These are phyloP conservation scores for Tolypocladium cylindrosporum DNA, from an alignment of 2,329 filamentous ascomycete genomes.

Conservation along the genomic window DNA sequence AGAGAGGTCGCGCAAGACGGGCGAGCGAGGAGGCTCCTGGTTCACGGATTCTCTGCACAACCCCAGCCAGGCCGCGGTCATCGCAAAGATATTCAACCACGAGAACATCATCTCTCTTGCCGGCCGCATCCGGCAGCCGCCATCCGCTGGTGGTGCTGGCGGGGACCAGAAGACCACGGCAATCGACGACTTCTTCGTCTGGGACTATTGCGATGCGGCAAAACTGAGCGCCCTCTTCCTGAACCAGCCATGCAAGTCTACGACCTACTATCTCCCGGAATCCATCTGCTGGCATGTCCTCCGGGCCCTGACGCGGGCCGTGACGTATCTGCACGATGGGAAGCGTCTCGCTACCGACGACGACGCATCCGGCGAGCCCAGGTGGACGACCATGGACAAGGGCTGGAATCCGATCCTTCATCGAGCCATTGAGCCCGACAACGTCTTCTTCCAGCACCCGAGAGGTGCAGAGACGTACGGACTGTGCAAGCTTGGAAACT, in stretches of 20 bases:
- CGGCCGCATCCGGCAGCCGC: conserved; percentile 20
- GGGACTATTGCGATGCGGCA: conserved; percentile 43
- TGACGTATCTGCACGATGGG: conserved; percentile 44
- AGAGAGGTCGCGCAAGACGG: conserved; percentile 1
- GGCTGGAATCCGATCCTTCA: conserved; percentile 45
- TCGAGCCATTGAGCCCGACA: conserved; percentile 32
- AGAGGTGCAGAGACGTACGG: conserved; percentile 40
- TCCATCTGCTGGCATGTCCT: conserved; percentile 47
- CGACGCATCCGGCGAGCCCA: not conserved
- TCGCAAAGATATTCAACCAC: conserved; percentile 33
- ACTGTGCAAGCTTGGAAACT: conserved; percentile 42
- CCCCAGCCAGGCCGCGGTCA: conserved; percentile 16
- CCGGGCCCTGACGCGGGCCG: conserved; percentile 33
- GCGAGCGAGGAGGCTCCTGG: conserved; percentile 6
- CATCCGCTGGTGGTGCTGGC: conserved; percentile 7
- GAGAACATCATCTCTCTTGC: conserved; percentile 37
- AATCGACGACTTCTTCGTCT: conserved; percentile 29
- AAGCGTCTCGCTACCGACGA: conserved; percentile 14
- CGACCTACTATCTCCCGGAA: conserved; percentile 34
- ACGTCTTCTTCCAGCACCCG: conserved; percentile 41
- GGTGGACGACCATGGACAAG: conserved; percentile 16
- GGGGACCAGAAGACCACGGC: conserved; percentile 1
- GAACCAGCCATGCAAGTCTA: conserved; percentile 9
- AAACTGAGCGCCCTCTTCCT: conserved; percentile 32
- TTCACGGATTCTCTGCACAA: conserved; percentile 16